phyloP scores from a whole-genome alignment of 1,284 basidiomycete species.

The Coniferiporia weirii region DNA sequence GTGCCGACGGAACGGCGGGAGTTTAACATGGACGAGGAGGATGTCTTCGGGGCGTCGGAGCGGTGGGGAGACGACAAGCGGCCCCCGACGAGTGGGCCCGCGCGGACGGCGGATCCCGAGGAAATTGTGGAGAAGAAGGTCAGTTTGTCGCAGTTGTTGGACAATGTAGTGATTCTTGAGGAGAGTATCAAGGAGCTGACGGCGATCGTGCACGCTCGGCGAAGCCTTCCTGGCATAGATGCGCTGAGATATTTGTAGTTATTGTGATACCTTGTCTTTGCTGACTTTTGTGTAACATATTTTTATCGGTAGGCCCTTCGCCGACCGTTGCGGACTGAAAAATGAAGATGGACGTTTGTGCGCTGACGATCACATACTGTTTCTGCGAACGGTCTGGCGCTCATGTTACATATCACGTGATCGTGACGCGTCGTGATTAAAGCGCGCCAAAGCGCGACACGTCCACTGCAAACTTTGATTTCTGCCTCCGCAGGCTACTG shows the following conservation, averaged over 20 bases:
- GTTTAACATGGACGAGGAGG: slow-evolving; percentile 59
- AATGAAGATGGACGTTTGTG: background rate
- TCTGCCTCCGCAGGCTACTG: background rate
- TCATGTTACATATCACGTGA: slow-evolving; percentile 4
- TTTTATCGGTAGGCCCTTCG: background rate
- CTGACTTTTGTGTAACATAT: background rate
- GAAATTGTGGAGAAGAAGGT: slow-evolving; percentile 42
- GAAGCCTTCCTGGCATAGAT: slow-evolving; percentile 80
- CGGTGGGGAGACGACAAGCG: slow-evolving; percentile 47
- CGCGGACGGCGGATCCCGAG: slow-evolving; percentile 26
- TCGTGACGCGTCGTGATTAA: background rate
- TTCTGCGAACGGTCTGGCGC: no score
- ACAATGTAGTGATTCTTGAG: slow-evolving; percentile 94
- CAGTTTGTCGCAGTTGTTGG: slow-evolving; percentile 80
- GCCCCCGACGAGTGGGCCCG: slow-evolving; percentile 22
- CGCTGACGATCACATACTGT: background rate
- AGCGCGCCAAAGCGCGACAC: no score
- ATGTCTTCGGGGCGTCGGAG: slow-evolving; percentile 51
- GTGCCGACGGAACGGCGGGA: slow-evolving; percentile 42
- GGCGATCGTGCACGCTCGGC: slow-evolving; percentile 80
- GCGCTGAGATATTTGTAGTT: slow-evolving; percentile 64
- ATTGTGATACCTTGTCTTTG: background rate
- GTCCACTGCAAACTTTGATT: no score
- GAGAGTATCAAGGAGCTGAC: slow-evolving; percentile 93
- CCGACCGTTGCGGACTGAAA: background rate